Evolutionary conservation across 2,329 filamentous ascomycete species (phyloP).

Genomic region (Diaporthe citrichinensis): DNA sequence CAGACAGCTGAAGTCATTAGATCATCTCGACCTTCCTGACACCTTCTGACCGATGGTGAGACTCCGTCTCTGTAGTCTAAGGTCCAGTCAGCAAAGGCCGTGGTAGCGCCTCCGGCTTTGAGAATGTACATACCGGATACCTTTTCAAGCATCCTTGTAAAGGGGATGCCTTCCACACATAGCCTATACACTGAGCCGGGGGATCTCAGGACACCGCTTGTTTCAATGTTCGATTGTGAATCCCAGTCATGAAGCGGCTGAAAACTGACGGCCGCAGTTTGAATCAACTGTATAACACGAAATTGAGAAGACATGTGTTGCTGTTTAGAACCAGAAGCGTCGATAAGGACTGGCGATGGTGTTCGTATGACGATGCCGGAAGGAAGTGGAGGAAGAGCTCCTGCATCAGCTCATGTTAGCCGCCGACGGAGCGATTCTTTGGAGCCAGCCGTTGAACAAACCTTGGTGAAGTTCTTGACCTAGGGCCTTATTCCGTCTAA

Average conservation of each 20-base stretch:
- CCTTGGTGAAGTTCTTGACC: neutral
- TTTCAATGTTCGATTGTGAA: neutral
- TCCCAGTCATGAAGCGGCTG: neutral
- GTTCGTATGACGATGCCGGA: neutral
- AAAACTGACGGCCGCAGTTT: neutral
- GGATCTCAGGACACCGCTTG: neutral
- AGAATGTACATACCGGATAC: no score
- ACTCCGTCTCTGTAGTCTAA: no score
- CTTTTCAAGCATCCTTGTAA: accelerated
- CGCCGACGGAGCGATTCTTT: neutral
- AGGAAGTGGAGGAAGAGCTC: slow-evolving; percentile 2
- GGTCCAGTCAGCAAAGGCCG: no score
- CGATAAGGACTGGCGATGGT: slow-evolving; percentile 30
- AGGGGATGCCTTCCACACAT: neutral
- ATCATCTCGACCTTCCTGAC: no score
- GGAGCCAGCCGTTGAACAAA: neutral
- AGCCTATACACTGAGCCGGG: neutral
- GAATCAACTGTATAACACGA: neutral
- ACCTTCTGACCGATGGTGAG: no score
- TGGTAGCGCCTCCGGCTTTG: no score
- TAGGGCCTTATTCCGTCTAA: neutral
- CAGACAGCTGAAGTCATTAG: no score
- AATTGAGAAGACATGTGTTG: neutral
- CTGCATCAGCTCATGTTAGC: neutral
- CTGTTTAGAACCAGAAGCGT: no score